A percentile compares a stretch with the other conserved stretches of the same genome.
Evolutionary conservation across 2,329 filamentous ascomycete genomes (phyloP).

Genomic region (Penicillium expansum): DNA sequence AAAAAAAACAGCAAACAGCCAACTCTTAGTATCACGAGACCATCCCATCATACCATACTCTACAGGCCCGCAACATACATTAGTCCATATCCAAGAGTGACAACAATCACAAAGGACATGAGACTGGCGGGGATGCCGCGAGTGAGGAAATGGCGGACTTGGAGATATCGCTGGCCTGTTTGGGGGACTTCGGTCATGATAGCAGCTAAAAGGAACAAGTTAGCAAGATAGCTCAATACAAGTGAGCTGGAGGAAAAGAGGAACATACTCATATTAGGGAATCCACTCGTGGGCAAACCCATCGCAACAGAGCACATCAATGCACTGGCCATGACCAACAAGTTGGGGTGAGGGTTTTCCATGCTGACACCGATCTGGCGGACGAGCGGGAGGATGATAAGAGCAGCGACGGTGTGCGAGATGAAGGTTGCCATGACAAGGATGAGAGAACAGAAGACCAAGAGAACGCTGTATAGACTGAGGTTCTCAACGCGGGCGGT

Average conservation of each 20-base stretch:
- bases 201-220: constrained; percentile 59
- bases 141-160: constrained; percentile 91
- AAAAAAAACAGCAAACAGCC: background rate
- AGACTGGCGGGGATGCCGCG: constrained; percentile 86
- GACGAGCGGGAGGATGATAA: constrained; percentile 91
- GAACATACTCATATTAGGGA: constrained; percentile 97
- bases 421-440: constrained; percentile 96
- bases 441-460: constrained; percentile 81
- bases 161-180: constrained; percentile 85
- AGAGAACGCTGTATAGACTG: constrained; percentile 78
- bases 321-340: constrained; percentile 91
- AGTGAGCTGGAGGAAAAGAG: background rate
- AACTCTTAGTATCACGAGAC: background rate
- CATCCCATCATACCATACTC: background rate
- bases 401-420: constrained; percentile 90
- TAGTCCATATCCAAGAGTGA: constrained; percentile 85
- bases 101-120: constrained; percentile 74
- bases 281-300: constrained; percentile 91
- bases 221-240: constrained; percentile 15
- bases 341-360: constrained; percentile 86
- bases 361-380: constrained; percentile 79
- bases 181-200: constrained; percentile 98
- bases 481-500: constrained; percentile 71
- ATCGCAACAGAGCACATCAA: constrained; percentile 98
- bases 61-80: constrained; percentile 74